phyloP scores from a whole-genome alignment of 768 basidiomycete genomes.

The Sutorius australiensis region DNA sequence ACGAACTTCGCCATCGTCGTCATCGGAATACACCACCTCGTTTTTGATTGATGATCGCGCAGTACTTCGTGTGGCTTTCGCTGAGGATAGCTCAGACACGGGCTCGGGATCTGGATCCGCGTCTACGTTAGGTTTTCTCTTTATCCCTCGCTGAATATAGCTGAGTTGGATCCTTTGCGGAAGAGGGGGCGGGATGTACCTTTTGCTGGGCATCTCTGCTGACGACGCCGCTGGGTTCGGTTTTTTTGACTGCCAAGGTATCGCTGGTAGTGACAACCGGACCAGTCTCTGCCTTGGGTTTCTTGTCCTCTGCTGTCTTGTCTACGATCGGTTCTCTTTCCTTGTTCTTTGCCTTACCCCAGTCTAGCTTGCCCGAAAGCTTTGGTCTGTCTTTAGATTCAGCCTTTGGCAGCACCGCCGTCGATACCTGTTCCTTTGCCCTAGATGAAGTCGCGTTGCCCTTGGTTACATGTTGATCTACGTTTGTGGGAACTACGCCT shows the following conservation, averaged over 20 bases:
- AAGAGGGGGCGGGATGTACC: slow-evolving; percentile 2
- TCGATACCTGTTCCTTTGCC: slow-evolving; percentile 23
- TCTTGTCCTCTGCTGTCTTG: slow-evolving; percentile 13
- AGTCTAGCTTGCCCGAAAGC: slow-evolving; percentile 53
- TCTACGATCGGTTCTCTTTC: slow-evolving; percentile 19
- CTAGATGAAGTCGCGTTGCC: slow-evolving; percentile 26
- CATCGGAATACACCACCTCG: slow-evolving; percentile 49
- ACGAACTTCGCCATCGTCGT: slow-evolving; percentile 46
- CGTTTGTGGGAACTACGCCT: slow-evolving; percentile 6
- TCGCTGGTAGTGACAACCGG: not conserved
- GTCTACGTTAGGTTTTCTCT: slow-evolving; percentile 42
- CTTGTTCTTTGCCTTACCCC: slow-evolving; percentile 56
- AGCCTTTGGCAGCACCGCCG: slow-evolving; percentile 15
- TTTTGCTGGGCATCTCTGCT: not conserved
- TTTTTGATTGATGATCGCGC: slow-evolving; percentile 37
- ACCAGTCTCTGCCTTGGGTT: slow-evolving; percentile 14
- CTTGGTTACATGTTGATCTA: slow-evolving; percentile 14
- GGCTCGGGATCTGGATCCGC: slow-evolving; percentile 28
- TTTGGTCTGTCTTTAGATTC: slow-evolving; percentile 31
- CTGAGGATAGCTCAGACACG: slow-evolving; percentile 3
- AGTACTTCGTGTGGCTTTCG: slow-evolving; percentile 10
- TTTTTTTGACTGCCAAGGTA: not conserved
- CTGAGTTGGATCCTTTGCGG: slow-evolving; percentile 4
- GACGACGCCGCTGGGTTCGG: not conserved
- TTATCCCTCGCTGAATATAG: slow-evolving; percentile 33